These are phyloP conservation scores for Wallacemonas collosoma DNA, from an alignment of 208 protist species.

Conservation along the genomic window DNA sequence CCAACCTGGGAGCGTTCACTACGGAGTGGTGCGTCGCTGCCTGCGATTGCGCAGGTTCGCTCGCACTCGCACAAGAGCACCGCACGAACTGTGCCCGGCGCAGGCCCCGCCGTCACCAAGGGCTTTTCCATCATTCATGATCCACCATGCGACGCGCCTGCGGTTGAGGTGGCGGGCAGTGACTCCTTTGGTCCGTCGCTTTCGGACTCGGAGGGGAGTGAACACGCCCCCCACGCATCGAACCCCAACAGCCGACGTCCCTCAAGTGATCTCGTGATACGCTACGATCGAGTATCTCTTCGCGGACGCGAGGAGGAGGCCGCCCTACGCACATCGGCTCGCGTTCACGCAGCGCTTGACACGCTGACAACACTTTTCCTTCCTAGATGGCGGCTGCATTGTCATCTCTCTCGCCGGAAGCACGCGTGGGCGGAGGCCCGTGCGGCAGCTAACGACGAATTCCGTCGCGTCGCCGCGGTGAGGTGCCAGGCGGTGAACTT, in stretches of 20 bases:
- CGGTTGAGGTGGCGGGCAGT: neutral
- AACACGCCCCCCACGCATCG: neutral
- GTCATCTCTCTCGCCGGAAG: conserved; percentile 22
- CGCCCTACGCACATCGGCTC: conserved; percentile 2
- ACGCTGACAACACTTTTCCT: conserved; percentile 32
- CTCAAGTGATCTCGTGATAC: conserved; percentile 8
- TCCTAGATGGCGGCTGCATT: conserved; percentile 40
- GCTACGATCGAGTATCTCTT: conserved; percentile 12
- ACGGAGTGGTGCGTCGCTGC: conserved; percentile 1
- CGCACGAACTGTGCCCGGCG: too few relatives aligned
- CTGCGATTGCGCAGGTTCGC: neutral
- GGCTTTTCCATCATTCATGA: too few relatives aligned
- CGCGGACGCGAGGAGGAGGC: conserved; percentile 16
- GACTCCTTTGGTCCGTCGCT: neutral
- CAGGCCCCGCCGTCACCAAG: too few relatives aligned
- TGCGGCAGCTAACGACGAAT: conserved; percentile 14
- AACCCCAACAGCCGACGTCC: neutral
- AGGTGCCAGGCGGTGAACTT: conserved; percentile 16
- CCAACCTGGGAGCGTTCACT: conserved; percentile 28
- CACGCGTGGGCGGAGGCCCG: conserved; percentile 3
- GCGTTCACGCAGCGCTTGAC: conserved; percentile 15
- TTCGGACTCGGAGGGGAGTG: conserved; percentile 11
- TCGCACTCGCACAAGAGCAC: too few relatives aligned
- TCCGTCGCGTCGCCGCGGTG: neutral
- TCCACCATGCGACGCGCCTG: neutral